A percentile compares a stretch with the other conserved stretches of the same genome.
Evolutionary conservation across 1,284 basidiomycete genomes (phyloP).

Genomic region (Coniferiporia sulphurascens): DNA sequence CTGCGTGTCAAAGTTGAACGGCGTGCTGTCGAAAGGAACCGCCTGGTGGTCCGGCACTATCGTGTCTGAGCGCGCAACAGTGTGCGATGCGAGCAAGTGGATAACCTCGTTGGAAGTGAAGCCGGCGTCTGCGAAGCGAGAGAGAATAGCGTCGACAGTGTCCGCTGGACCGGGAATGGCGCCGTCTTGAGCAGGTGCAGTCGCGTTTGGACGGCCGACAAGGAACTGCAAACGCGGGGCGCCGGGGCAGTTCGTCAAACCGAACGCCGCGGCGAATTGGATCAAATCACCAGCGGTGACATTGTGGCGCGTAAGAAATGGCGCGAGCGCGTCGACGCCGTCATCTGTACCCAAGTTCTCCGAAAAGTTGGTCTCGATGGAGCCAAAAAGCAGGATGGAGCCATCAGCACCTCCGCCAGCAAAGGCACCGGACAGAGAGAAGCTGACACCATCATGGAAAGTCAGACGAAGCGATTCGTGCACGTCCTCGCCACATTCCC

Average conservation of each 20-base stretch:
- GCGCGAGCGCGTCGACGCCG: slow-evolving; percentile 24
- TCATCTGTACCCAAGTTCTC: slow-evolving; percentile 28
- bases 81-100: slow-evolving; percentile 24
- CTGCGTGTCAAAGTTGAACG: slow-evolving; percentile 21
- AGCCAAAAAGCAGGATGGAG: slow-evolving; percentile 16
- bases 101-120: slow-evolving; percentile 29
- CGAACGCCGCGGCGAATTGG: slow-evolving; percentile 30
- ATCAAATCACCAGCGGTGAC: slow-evolving; percentile 28
- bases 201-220: slow-evolving; percentile 23
- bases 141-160: slow-evolving; percentile 26
- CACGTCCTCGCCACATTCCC: slow-evolving; percentile 20
- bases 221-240: slow-evolving; percentile 27
- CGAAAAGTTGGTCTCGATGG: slow-evolving; percentile 21
- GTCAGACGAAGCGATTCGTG: slow-evolving; percentile 23
- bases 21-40: slow-evolving; percentile 21
- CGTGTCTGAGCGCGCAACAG: slow-evolving; percentile 20
- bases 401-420: slow-evolving; percentile 17
- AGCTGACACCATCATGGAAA: slow-evolving; percentile 25
- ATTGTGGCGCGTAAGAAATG: slow-evolving; percentile 24
- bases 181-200: slow-evolving; percentile 23
- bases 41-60: slow-evolving; percentile 14
- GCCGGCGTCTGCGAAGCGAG: slow-evolving; percentile 23
- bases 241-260: slow-evolving; percentile 29
- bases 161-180: slow-evolving; percentile 27
- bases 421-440: slow-evolving; percentile 16